Base-by-base conservation (phyloP, 1,139 yeast species). In the Yamadazyma conglobata region DNA sequence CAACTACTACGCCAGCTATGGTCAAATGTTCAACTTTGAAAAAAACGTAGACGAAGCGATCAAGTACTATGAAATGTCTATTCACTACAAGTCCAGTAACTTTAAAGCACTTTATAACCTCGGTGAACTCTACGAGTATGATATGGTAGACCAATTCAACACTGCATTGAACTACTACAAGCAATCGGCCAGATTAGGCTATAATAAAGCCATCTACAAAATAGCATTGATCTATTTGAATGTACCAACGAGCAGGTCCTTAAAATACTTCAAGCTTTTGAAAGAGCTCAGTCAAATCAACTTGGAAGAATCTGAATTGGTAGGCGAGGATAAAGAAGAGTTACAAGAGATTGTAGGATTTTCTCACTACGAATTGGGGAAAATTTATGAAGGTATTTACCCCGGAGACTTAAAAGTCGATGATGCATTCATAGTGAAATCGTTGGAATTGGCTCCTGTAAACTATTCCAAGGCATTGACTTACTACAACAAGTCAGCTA, bases 401-500 rank as follows among this genome's bases (percentile, higher is more conserved):
- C 72, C 74, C 14, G 71, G 71, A 10, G 73, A 67, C 40, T 53
- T 67, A 30, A 44, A 52, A 2, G 42, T 55, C 3, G 66, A 64
- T 5, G 67, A 64, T 39, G 61, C 52, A 15, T 68, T 68, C 37
- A 52, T 67, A 21, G 44, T 42, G 26, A 50, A 54, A 39, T 52
- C 68, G 10, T 51, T 64, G 34, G 60, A 59, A 42, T 40, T 54
- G 30, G 65, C 69, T 0, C 73, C 74, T 1, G 70, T 65, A 12
- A 67, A 81, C 52, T 73, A 73, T 33, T 57, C 70, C n/a, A 71
- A 70, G 44, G 79, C 96, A 6, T 62, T 87, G 34, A 68, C 78
- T 24, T 75, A 75, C 46, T 91, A 81, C 57, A 70, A 81, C 46
- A 76, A 76, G 39, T 85, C 96, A 4, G 95, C 96, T 5, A 74